Conservation (phyloP, 179 eudicot genomes). For the Beta lomatogona region DNA sequence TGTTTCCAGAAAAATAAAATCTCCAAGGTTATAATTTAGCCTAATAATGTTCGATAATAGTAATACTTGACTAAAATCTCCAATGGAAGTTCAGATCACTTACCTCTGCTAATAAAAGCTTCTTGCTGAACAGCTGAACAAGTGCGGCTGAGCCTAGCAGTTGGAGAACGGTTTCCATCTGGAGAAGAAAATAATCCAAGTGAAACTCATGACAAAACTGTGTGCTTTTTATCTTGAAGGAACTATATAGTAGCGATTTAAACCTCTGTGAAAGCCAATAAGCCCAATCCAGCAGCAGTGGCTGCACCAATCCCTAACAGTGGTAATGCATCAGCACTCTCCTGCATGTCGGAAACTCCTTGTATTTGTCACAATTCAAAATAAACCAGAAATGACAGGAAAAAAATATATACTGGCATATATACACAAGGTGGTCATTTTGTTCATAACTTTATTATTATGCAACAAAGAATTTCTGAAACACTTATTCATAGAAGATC, state of each 20-base stretch:
- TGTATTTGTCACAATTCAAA: not conserved
- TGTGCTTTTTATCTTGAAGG: not conserved
- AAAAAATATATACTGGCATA: not conserved
- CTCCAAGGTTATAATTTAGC: not conserved
- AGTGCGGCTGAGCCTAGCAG: conserved; percentile 85
- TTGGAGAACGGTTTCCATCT: conserved; percentile 93
- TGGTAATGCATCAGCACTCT: conserved; percentile 51
- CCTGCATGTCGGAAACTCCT: conserved; percentile 47
- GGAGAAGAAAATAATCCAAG: conserved; percentile 18
- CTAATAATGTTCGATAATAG: not conserved
- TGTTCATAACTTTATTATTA: not conserved
- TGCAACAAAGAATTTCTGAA: not conserved
- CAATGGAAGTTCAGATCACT: conserved; percentile 2
- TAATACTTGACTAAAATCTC: not conserved
- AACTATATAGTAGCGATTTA: not conserved
- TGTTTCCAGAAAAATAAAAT: not conserved
- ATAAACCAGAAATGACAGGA: not conserved
- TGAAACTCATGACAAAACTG: conserved; percentile 12
- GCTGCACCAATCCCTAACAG: conserved; percentile 64
- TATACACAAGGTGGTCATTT: not conserved
- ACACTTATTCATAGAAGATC: conserved; percentile 5
- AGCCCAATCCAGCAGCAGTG: conserved; percentile 78
- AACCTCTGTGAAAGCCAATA: conserved; percentile 82
- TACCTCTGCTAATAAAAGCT: conserved; percentile 89
- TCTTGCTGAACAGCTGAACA: conserved; percentile 81